Evolutionary conservation across 2,329 filamentous ascomycete species (phyloP).

Genomic region (Clarireedia homoeocarpa): DNA sequence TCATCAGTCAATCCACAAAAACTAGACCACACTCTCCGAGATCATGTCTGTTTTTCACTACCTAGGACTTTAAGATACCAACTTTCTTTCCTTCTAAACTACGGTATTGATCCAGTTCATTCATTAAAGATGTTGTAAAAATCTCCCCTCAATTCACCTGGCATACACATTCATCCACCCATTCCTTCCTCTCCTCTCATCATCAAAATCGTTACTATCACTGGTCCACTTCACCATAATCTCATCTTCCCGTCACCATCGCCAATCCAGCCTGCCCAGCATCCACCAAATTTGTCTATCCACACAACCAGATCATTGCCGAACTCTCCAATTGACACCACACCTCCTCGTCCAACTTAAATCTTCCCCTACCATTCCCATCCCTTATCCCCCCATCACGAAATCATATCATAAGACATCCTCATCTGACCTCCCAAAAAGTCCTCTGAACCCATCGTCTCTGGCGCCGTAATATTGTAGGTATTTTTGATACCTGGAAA

Average conservation of each 20-base stretch:
- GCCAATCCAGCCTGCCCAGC: background rate
- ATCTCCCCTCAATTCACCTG: background rate
- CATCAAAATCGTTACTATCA: background rate
- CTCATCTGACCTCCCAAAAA: background rate
- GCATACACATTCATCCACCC: background rate
- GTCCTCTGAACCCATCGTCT: background rate
- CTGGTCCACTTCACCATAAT: background rate
- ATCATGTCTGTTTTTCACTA: too few relatives aligned
- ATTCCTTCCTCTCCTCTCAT: background rate
- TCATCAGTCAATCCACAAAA: background rate
- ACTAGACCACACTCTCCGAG: too few relatives aligned
- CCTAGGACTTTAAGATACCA: background rate
- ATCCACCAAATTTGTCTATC: background rate
- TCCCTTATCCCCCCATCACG: background rate
- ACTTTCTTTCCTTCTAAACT: background rate
- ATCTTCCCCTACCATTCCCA: background rate
- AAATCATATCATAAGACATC: background rate
- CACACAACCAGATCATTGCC: too few relatives aligned
- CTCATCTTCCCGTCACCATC: background rate
- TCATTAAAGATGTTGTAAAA: background rate
- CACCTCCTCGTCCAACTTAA: background rate
- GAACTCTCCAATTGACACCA: background rate
- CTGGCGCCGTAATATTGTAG: background rate
- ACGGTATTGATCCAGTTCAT: background rate
- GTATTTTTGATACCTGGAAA: background rate